These are phyloP conservation scores for Dictyostelium capitatum DNA, from an alignment of 78 protist species.

Conservation along the genomic window DNA sequence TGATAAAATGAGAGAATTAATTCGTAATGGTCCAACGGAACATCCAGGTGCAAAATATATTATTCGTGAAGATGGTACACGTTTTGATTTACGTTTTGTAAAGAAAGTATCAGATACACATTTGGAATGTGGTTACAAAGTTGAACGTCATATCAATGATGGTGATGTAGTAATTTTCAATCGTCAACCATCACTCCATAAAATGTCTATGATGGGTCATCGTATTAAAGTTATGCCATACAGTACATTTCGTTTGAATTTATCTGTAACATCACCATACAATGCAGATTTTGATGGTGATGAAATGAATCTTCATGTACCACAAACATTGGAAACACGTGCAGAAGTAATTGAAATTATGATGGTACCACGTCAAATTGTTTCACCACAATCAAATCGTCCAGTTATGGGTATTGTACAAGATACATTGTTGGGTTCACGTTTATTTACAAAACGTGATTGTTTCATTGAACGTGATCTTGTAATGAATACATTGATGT, in stretches of 20 bases:
- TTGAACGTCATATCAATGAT: slow-evolving; percentile 97
- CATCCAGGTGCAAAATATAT: slow-evolving; percentile 93
- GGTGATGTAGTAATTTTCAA: slow-evolving; percentile 99
- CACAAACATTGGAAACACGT: slow-evolving; percentile 96
- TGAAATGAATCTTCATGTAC: slow-evolving; percentile 99
- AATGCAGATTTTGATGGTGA: slow-evolving; percentile 99
- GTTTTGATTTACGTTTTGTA: slow-evolving; percentile 88
- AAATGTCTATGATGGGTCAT: slow-evolving; percentile 99
- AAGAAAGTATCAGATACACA: slow-evolving; percentile 70
- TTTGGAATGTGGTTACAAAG: slow-evolving; percentile 90
- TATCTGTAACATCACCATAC: slow-evolving; percentile 99
- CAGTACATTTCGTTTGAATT: slow-evolving; percentile 99
- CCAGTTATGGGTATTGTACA: slow-evolving; percentile 99
- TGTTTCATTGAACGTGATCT: slow-evolving; percentile 93
- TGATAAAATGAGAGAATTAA: slow-evolving; percentile 87
- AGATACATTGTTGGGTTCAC: slow-evolving; percentile 96
- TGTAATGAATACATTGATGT: slow-evolving; percentile 96
- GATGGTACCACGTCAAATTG: slow-evolving; percentile 98
- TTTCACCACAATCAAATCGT: slow-evolving; percentile 98
- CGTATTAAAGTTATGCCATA: slow-evolving; percentile 96
- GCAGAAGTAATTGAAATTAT: slow-evolving; percentile 97
- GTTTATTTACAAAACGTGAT: slow-evolving; percentile 94
- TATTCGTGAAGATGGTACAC: slow-evolving; percentile 92
- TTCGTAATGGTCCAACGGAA: slow-evolving; percentile 94
- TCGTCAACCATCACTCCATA: slow-evolving; percentile 99